Conservation (phyloP, 805 yeast genomes). For the Metschnikowia koreensis region DNA sequence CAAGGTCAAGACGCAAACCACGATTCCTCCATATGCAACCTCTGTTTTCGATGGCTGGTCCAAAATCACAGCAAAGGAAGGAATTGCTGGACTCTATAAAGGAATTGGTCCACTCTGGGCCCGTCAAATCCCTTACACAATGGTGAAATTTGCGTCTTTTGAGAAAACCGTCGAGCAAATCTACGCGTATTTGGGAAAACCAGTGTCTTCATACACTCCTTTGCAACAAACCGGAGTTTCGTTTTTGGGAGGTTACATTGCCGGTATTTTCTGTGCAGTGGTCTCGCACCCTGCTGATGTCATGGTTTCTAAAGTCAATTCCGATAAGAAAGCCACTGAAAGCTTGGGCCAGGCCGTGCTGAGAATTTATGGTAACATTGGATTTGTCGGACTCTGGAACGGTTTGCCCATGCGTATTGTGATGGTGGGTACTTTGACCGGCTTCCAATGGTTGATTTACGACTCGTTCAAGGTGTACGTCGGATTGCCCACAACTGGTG, state of each 20-base stretch:
- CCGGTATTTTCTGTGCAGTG: slow-evolving; percentile 94
- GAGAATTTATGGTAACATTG: slow-evolving; percentile 79
- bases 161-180: slow-evolving; percentile 85
- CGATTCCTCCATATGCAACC: slow-evolving; percentile 79
- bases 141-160: slow-evolving; percentile 94
- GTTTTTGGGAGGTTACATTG: slow-evolving; percentile 92
- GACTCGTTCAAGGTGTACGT: slow-evolving; percentile 94
- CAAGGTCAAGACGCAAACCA: slow-evolving; percentile 91
- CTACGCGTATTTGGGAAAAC: slow-evolving; percentile 69
- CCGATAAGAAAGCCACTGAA: slow-evolving; percentile 65
- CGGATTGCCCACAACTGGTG: slow-evolving; percentile 94
- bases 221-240: slow-evolving; percentile 91
- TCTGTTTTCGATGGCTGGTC: slow-evolving; percentile 64
- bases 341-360: slow-evolving; percentile 61
- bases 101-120: slow-evolving; percentile 93
- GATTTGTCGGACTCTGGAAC: slow-evolving; percentile 90
- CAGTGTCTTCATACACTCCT: slow-evolving; percentile 67
- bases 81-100: slow-evolving; percentile 74
- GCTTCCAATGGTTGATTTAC: slow-evolving; percentile 94
- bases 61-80: slow-evolving; percentile 65
- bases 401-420: slow-evolving; percentile 92
- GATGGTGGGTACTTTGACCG: slow-evolving; percentile 97
- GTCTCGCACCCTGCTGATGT: slow-evolving; percentile 99
- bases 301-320: slow-evolving; percentile 90
- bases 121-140: slow-evolving; percentile 97